Conservation (phyloP, 78 protist genomes). For the Dictyostelium intermedium region DNA sequence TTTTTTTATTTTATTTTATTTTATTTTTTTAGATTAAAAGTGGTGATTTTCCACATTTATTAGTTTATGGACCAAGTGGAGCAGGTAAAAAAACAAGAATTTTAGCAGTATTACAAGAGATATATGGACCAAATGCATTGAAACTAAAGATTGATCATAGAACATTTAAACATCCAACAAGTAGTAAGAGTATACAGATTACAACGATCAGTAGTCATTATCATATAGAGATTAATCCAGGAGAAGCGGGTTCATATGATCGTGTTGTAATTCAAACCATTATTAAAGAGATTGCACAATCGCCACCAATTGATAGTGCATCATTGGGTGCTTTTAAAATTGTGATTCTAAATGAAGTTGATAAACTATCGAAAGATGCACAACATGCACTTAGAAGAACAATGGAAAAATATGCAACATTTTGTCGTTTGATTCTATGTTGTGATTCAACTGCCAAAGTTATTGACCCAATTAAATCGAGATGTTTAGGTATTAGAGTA, state of each 20-base stretch:
- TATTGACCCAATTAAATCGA: conserved; percentile 94
- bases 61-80: conserved; percentile 98
- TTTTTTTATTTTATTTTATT: neutral
- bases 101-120: conserved; percentile 90
- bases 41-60: conserved; percentile 97
- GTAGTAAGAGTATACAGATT: conserved; percentile 83
- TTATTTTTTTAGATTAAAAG: neutral
- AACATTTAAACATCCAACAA: conserved; percentile 57
- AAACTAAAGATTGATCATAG: conserved; percentile 81
- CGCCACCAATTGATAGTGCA: conserved; percentile 84
- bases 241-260: conserved; percentile 96
- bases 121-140: conserved; percentile 93
- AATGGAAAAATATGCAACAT: conserved; percentile 95
- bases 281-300: conserved; percentile 97
- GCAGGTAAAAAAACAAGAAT: conserved; percentile 98
- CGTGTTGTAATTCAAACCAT: conserved; percentile 93
- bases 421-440: conserved; percentile 92
- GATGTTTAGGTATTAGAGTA: conserved; percentile 96
- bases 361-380: conserved; percentile 90
- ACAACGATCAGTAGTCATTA: conserved; percentile 77
- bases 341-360: conserved; percentile 96
- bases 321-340: conserved; percentile 62
- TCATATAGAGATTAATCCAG: conserved; percentile 98
- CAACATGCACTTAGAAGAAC: conserved; percentile 99
- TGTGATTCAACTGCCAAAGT: conserved; percentile 84